Base-by-base conservation (phyloP, 768 basidiomycete species). In the Hysterangium stoloniferum region DNA sequence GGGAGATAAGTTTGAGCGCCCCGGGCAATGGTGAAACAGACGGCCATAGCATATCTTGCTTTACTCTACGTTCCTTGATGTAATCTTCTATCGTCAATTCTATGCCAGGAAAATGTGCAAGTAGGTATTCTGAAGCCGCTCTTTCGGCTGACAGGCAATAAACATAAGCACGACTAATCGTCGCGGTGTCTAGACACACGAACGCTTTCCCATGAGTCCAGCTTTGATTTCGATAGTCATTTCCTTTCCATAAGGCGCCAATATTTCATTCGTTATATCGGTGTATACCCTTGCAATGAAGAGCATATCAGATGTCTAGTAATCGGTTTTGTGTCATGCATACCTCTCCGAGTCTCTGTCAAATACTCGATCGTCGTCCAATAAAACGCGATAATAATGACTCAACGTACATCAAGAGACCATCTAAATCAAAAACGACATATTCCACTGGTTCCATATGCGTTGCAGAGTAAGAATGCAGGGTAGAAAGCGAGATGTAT, bases 161-260 rank as follows among this genome's bases (percentile, higher is more conserved):
- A 25, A 9, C n/a, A 44, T 8, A 11, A 22, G 33, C 9, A 34
- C 33, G 9, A 27, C 4, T n/a, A 25, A 6, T 25, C 6, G 22
- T 51, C 6, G 24, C 25, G 32, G 32, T 37, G 46, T n/a, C 38
- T 20, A 48, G 43, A 52, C 6, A 37, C 13, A 63, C 72, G 48
- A 42, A 87, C 88, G 78, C 71, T 84, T 86, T 48, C 89, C 89
- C 89, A 91, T 92, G 52, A 85, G 77, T 0, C 83, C 85, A n/a
- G 85, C 81, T 61, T 91, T 90, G 52, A 91, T 87, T 51, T 86
- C 82, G 87, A 87, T 90, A 3, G 85, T 86, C 83, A 92, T 86
- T 55, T 77, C 67, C 54, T 79, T 81, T 24, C 86, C 87, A 59
- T 84, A 82, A 9, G 70, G 72, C 15, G 71, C 77, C 17, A 94